Percentiles rank a stretch among this genome's conserved stretches.
Conservation (phyloP, 2,329 filamentous ascomycete species). For the Monosporascus sp. region DNA sequence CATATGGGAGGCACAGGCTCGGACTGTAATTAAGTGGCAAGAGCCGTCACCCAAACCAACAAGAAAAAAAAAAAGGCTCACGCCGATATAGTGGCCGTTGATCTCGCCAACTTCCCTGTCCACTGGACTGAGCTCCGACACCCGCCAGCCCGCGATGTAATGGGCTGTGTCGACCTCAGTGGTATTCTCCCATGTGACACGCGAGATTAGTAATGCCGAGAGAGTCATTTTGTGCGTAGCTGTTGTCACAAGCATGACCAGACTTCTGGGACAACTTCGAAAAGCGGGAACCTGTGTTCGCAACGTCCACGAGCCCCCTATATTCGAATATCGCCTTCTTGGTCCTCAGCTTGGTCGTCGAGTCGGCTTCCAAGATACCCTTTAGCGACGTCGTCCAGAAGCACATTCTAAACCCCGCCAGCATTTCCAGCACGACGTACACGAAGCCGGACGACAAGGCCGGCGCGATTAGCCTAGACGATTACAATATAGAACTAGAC, state of each 20-base stretch:
- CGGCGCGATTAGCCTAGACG: conserved; percentile 30
- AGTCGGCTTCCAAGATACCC: conserved; percentile 34
- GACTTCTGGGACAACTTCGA: conserved; percentile 24
- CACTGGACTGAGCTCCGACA: conserved; percentile 28
- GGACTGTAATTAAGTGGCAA: conserved; percentile 27
- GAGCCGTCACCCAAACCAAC: not conserved
- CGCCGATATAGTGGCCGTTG: conserved; percentile 23
- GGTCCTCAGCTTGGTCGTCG: conserved; percentile 39
- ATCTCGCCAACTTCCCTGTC: conserved; percentile 22
- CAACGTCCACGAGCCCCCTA: conserved; percentile 36
- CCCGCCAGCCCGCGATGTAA: conserved; percentile 23
- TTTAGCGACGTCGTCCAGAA: conserved; percentile 34
- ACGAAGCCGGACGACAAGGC: conserved; percentile 24
- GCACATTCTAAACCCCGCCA: conserved; percentile 35
- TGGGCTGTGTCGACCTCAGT: conserved; percentile 29
- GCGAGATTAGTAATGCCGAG: conserved; percentile 13
- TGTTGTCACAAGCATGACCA: conserved; percentile 3
- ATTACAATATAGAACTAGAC: conserved; percentile 28
- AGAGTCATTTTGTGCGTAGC: not conserved
- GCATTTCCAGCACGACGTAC: conserved; percentile 35
- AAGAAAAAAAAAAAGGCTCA: not conserved
- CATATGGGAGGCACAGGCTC: conserved; percentile 39
- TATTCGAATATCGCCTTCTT: conserved; percentile 46
- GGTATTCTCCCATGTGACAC: conserved; percentile 26
- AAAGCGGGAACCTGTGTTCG: conserved; percentile 32